phyloP scores from a whole-genome alignment of 768 basidiomycete species.

The Collybia mongolica region DNA sequence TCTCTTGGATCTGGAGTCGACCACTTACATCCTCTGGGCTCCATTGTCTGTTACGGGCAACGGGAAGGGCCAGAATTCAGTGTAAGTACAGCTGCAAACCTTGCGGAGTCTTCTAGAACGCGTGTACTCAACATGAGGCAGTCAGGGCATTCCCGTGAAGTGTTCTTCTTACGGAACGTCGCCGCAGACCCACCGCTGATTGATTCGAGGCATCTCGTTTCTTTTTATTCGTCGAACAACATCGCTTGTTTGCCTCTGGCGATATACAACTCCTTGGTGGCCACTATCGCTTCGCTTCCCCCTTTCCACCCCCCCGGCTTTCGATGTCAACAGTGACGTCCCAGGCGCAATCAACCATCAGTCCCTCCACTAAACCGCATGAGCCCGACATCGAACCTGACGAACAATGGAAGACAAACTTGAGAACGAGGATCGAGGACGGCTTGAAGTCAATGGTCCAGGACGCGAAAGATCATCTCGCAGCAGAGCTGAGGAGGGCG shows the following conservation, averaged over 20 bases:
- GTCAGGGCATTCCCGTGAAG: conserved; percentile 40
- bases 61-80: conserved; percentile 9
- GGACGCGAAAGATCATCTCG: conserved; percentile 61
- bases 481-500: conserved; percentile 46
- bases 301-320: conserved; percentile 11
- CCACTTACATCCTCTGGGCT: conserved; percentile 10
- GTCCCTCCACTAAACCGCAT: conserved; percentile 19
- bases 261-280: conserved; percentile 1
- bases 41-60: conserved; percentile 12
- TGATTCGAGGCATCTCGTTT: conserved; percentile 13
- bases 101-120: conserved; percentile 30
- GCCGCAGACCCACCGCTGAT: conserved; percentile 21
- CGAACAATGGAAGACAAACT: conserved; percentile 49
- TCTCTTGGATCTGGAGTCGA: background rate
- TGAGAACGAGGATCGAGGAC: conserved; percentile 50
- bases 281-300: conserved; percentile 12
- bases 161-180: conserved; percentile 19
- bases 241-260: conserved; percentile 10
- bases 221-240: conserved; percentile 7
- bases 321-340: conserved; percentile 36
- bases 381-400: conserved; percentile 46
- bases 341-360: conserved; percentile 23
- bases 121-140: conserved; percentile 61
- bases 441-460: conserved; percentile 43
- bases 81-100: conserved; percentile 22